phyloP scores from a whole-genome alignment of 1,284 basidiomycete genomes.

The Rhodotorula sp. region DNA sequence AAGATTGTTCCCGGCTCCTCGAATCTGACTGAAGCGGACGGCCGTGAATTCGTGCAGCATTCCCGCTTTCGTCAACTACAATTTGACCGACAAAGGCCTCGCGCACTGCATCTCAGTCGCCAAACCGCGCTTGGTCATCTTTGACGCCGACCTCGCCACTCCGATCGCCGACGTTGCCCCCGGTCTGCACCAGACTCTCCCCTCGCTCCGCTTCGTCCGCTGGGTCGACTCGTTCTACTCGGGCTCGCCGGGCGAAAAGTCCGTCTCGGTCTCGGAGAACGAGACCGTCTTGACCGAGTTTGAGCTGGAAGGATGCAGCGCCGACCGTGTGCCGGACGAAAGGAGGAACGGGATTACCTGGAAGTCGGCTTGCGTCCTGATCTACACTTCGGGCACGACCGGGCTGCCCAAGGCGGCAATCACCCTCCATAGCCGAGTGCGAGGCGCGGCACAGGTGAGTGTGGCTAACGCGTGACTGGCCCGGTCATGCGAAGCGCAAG shows the following conservation, averaged over 20 bases:
- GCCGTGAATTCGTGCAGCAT: slow-evolving; percentile 8
- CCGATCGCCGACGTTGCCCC: slow-evolving; percentile 42
- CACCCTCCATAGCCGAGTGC: slow-evolving; percentile 47
- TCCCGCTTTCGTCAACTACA: slow-evolving; percentile 50
- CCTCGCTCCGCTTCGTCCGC: slow-evolving; percentile 40
- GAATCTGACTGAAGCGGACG: background rate
- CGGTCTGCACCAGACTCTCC: slow-evolving; percentile 31
- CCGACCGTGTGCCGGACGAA: slow-evolving; percentile 25
- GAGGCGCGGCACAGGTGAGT: slow-evolving; percentile 40
- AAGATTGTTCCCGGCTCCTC: too few relatives aligned
- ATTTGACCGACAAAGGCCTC: slow-evolving; percentile 45
- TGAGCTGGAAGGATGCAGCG: background rate
- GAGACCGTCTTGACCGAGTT: slow-evolving; percentile 10
- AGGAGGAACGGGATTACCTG: slow-evolving; percentile 31
- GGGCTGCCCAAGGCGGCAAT: slow-evolving; percentile 49
- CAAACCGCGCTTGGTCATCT: slow-evolving; percentile 45
- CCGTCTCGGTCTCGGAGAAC: slow-evolving; percentile 5
- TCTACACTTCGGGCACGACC: slow-evolving; percentile 39
- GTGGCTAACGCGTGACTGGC: background rate
- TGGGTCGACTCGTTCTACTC: slow-evolving; percentile 45
- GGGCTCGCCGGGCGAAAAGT: slow-evolving; percentile 3
- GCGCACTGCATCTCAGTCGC: slow-evolving; percentile 47
- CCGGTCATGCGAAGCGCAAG: too few relatives aligned
- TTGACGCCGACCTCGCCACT: slow-evolving; percentile 45
- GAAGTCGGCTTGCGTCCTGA: slow-evolving; percentile 34